Percentiles rank a stretch among this genome's conserved stretches.
Evolutionary conservation across 768 basidiomycete species (phyloP).

Genomic region (Antrodiella citrinella): DNA sequence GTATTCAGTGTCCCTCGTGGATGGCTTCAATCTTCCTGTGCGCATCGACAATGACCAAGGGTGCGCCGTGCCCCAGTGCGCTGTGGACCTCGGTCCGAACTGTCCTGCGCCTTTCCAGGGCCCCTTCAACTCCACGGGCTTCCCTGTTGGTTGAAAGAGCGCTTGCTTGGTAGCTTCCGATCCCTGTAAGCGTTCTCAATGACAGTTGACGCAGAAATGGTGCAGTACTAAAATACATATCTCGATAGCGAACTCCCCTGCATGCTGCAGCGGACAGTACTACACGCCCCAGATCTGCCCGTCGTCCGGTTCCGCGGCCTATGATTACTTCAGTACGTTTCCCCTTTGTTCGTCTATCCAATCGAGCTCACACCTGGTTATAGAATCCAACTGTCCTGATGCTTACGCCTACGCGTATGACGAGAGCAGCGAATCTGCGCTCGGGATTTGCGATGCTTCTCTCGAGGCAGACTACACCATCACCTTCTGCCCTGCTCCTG

Average conservation of each 20-base stretch:
- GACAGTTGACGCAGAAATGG: background rate
- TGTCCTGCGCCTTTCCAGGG: conserved; percentile 23
- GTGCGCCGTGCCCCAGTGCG: conserved; percentile 23
- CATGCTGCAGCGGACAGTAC: conserved; percentile 26
- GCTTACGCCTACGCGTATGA: conserved; percentile 19
- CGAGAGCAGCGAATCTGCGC: conserved; percentile 6
- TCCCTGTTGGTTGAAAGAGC: conserved; percentile 24
- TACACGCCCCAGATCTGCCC: conserved; percentile 25
- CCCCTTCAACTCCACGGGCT: conserved; percentile 23
- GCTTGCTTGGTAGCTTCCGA: conserved; percentile 24
- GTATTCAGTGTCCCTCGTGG: conserved; percentile 12
- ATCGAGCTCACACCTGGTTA: background rate
- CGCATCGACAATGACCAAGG: conserved; percentile 18
- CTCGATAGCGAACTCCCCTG: conserved; percentile 20
- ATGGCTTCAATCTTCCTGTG: conserved; percentile 25
- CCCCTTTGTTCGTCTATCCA: background rate
- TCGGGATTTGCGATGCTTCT: conserved; percentile 4
- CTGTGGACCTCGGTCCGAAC: conserved; percentile 22
- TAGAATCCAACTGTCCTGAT: conserved; percentile 18
- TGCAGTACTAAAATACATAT: background rate
- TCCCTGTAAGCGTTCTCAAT: conserved; percentile 12
- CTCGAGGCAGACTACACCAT: conserved; percentile 7
- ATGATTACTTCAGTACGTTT: conserved; percentile 11
- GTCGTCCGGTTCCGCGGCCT: conserved; percentile 21
- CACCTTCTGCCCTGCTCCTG: conserved; percentile 9